phyloP scores from a whole-genome alignment of 2,329 filamentous ascomycete species.

The Aphanocladium album region DNA sequence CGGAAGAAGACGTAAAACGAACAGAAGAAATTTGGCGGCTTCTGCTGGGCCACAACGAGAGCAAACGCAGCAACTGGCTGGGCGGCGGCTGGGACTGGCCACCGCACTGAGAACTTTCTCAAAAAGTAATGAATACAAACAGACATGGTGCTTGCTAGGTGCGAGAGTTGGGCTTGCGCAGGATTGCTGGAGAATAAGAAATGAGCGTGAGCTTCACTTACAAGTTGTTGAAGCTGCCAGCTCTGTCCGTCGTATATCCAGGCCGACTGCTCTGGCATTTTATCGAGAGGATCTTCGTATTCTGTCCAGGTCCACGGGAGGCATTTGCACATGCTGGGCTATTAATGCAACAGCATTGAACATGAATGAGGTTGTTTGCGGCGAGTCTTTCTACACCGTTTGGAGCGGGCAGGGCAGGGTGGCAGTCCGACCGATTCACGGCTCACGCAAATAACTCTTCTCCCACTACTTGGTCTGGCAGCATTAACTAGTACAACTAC shows the following conservation, averaged over 20 bases:
- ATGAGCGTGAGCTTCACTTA: slow-evolving; percentile 24
- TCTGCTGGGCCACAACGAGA: background rate
- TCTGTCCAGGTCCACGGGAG: slow-evolving; percentile 48
- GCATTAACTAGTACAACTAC: too few relatives aligned
- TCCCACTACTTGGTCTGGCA: background rate
- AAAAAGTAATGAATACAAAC: background rate
- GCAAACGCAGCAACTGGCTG: slow-evolving; percentile 3
- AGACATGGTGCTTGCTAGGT: background rate
- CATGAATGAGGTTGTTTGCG: background rate
- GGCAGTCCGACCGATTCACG: too few relatives aligned
- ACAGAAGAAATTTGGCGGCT: background rate
- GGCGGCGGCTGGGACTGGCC: background rate
- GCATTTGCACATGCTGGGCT: slow-evolving; percentile 45
- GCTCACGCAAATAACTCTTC: background rate
- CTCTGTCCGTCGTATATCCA: slow-evolving; percentile 35
- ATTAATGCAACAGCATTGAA: background rate
- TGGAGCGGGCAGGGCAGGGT: too few relatives aligned
- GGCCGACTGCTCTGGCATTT: slow-evolving; percentile 34
- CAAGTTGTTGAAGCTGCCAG: slow-evolving; percentile 35
- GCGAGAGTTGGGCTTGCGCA: too few relatives aligned
- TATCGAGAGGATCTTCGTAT: slow-evolving; percentile 36
- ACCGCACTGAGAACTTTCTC: slow-evolving; percentile 5
- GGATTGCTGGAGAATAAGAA: background rate
- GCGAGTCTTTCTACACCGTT: background rate
- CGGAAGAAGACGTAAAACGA: background rate